A percentile compares a stretch with the other conserved stretches of the same genome.
These are phyloP conservation scores for Stephanodiscus minutulus DNA, from an alignment of 108 stramenopile genomes.

Conservation along the genomic window DNA sequence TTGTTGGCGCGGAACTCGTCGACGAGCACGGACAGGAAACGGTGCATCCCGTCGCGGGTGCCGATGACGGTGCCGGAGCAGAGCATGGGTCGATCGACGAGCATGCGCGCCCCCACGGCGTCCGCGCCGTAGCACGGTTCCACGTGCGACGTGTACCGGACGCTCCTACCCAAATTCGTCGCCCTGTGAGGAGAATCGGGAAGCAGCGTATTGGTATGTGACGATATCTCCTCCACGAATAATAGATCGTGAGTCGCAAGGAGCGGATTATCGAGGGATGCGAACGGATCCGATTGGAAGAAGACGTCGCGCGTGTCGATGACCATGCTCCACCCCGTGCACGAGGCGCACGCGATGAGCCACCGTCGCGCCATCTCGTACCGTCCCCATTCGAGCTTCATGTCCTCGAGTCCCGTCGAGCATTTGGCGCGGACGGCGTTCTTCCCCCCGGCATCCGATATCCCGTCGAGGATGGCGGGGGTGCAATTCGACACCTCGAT, in stretches of 20 bases:
- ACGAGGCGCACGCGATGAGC: slow-evolving; percentile 61
- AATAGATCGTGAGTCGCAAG: slow-evolving; percentile 60
- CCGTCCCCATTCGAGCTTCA: slow-evolving; percentile 76
- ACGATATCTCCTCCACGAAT: slow-evolving; percentile 63
- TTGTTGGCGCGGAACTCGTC: slow-evolving; percentile 64
- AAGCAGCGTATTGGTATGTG: slow-evolving; percentile 47
- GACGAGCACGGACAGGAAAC: slow-evolving; percentile 65
- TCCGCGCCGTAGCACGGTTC: slow-evolving; percentile 43
- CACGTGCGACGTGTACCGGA: slow-evolving; percentile 18
- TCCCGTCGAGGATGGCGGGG: slow-evolving; percentile 21
- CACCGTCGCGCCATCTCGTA: slow-evolving; percentile 69
- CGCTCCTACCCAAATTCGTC: slow-evolving; percentile 35
- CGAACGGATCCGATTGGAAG: slow-evolving; percentile 81
- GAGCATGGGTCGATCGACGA: slow-evolving; percentile 69
- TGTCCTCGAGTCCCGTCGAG: slow-evolving; percentile 41
- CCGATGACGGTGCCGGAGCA: slow-evolving; percentile 82
- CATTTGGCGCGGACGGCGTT: slow-evolving; percentile 43
- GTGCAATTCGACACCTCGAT: slow-evolving; percentile 45
- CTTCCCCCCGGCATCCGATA: neutral
- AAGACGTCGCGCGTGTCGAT: slow-evolving; percentile 72
- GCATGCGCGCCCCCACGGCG: slow-evolving; percentile 42
- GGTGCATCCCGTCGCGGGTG: slow-evolving; percentile 61
- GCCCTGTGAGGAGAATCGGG: slow-evolving; percentile 28
- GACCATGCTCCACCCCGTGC: slow-evolving; percentile 74
- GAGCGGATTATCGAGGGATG: slow-evolving; percentile 44